Conservation (phyloP, 2,329 filamentous ascomycete genomes). For the Alternaria ventricosa region DNA sequence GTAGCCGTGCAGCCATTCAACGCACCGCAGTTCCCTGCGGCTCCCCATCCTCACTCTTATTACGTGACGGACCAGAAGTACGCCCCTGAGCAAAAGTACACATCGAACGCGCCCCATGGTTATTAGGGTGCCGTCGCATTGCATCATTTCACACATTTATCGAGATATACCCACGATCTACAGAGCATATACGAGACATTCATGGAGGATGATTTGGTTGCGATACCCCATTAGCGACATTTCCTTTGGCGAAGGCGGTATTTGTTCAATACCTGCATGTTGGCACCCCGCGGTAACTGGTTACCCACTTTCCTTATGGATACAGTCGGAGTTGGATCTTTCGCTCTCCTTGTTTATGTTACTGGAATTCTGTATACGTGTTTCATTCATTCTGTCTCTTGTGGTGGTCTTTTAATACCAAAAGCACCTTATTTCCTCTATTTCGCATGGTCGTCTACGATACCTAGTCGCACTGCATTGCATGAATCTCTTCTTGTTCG, state of each 20-base stretch:
- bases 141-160: constrained; percentile 1
- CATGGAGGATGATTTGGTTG: constrained; percentile 21
- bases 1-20: constrained; percentile 35
- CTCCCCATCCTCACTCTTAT: constrained; percentile 34
- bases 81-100: constrained; percentile 19
- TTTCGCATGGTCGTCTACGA: background rate
- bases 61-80: constrained; percentile 42
- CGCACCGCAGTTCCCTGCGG: constrained; percentile 29
- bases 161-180: constrained; percentile 7
- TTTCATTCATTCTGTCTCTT: background rate
- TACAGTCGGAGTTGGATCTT: background rate
- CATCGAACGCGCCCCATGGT: constrained; percentile 12
- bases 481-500: constrained; percentile 2
- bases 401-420: background rate
- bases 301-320: background rate
- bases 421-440: background rate
- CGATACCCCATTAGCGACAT: constrained; percentile 23
- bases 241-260: constrained; percentile 17
- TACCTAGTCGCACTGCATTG: constrained; percentile 7
- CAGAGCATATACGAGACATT: constrained; percentile 18
- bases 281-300: background rate
- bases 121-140: constrained; percentile 8
- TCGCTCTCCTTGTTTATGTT: background rate
- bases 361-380: background rate
- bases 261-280: constrained; percentile 3